Conservation (phyloP, 176 grass and related monocot species). For the Oryza officinalis region DNA sequence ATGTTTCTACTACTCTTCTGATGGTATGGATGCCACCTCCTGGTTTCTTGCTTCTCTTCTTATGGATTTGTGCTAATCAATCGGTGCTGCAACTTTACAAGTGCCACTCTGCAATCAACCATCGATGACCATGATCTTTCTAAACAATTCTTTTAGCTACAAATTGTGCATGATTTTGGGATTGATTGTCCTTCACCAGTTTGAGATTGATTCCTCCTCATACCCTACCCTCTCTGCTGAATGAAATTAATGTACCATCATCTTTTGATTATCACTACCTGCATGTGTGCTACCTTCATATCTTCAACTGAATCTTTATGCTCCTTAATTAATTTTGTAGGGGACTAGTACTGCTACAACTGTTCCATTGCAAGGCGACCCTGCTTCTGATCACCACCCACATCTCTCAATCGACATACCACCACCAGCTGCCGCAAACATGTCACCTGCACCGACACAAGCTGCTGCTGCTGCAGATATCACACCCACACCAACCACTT, state of each 20-base stretch:
- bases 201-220: neutral
- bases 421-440: conserved; percentile 27
- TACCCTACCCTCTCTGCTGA: neutral
- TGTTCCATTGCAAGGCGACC: neutral
- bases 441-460: neutral
- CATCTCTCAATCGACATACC: conserved; percentile 74
- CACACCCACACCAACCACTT: conserved; percentile 30
- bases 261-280: neutral
- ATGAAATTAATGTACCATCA: neutral
- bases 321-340: neutral
- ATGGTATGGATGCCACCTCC: no score
- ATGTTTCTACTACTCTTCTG: no score
- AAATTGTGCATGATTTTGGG: neutral
- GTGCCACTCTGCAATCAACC: neutral
- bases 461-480: conserved; percentile 23
- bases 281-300: neutral
- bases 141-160: neutral
- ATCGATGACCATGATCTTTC: neutral
- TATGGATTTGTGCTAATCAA: neutral
- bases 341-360: neutral
- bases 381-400: conserved; percentile 9
- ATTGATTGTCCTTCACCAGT: neutral
- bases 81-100: neutral
- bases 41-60: no score
- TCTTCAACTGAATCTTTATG: neutral